phyloP scores from a whole-genome alignment of 164 flowering plant genomes.

The Euptelea pleiosperma region DNA sequence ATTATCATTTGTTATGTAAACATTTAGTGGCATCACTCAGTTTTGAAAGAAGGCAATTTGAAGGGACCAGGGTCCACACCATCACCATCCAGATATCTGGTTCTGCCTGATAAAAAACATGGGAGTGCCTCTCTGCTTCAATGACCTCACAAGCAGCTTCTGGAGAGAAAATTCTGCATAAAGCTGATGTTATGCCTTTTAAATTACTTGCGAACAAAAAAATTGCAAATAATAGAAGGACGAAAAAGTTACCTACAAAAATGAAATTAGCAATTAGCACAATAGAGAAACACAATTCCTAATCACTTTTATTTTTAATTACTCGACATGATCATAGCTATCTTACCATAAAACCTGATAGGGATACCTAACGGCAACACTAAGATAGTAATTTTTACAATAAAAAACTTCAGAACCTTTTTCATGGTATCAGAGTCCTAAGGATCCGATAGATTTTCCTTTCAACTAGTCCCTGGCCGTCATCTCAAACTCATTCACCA shows the following conservation, averaged over 20 bases:
- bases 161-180: conserved; percentile 88
- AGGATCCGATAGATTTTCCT: too few species aligned
- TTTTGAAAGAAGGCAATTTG: not conserved
- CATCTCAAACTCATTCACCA: too few species aligned
- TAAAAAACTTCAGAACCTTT: too few species aligned
- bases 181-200: conserved; percentile 18
- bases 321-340: not conserved
- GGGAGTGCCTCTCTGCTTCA: conserved; percentile 89
- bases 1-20: not conserved
- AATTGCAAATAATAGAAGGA: not conserved
- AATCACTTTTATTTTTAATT: not conserved
- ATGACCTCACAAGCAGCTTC: conserved; percentile 95
- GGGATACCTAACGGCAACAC: too few species aligned
- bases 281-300: not conserved
- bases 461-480: too few species aligned
- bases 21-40: not conserved
- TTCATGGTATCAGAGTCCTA: too few species aligned
- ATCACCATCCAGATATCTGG: conserved; percentile 98
- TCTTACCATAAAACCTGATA: too few species aligned
- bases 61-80: conserved; percentile 38
- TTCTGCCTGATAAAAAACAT: conserved; percentile 87
- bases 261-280: not conserved
- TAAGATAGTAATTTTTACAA: too few species aligned
- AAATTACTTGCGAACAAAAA: conserved; percentile 6
- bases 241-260: not conserved